Conservation (phyloP, 768 basidiomycete species). For the Collybia nuda region DNA sequence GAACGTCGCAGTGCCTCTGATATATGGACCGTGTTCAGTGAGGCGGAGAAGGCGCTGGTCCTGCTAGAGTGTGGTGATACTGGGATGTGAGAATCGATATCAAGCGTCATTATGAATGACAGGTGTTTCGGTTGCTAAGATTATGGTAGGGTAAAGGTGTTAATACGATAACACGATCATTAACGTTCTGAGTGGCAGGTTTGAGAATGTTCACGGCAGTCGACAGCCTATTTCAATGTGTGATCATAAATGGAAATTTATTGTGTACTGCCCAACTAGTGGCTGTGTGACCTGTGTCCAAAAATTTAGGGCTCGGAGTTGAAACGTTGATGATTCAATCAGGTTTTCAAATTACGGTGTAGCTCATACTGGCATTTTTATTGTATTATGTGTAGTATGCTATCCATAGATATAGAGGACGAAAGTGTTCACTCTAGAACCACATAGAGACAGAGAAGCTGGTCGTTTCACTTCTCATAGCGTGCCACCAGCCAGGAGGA, state of each 20-base stretch:
- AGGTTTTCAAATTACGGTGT: too few species aligned
- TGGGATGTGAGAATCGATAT: constrained; percentile 22
- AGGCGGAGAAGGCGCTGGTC: constrained; percentile 18
- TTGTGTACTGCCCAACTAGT: too few species aligned
- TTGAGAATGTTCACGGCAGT: too few species aligned
- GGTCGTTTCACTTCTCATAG: constrained; percentile 77
- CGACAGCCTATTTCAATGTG: too few species aligned
- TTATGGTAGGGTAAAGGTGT: too few species aligned
- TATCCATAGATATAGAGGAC: background rate
- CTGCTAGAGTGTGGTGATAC: constrained; percentile 19
- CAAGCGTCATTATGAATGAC: constrained; percentile 6
- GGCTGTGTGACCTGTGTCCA: too few species aligned
- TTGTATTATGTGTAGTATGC: background rate
- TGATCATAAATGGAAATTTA: too few species aligned
- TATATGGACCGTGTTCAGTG: constrained; percentile 58
- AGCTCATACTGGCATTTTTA: background rate
- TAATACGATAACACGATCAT: too few species aligned
- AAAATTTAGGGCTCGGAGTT: too few species aligned
- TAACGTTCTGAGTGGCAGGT: too few species aligned
- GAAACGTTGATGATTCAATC: too few species aligned
- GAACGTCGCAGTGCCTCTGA: constrained; percentile 65
- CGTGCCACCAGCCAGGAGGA: constrained; percentile 95
- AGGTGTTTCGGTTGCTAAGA: too few species aligned
- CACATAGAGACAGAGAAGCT: constrained; percentile 92
- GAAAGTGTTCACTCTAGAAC: constrained; percentile 51